These are phyloP conservation scores for Chara braunii DNA, from an alignment of 139 green algal species.

Conservation along the genomic window DNA sequence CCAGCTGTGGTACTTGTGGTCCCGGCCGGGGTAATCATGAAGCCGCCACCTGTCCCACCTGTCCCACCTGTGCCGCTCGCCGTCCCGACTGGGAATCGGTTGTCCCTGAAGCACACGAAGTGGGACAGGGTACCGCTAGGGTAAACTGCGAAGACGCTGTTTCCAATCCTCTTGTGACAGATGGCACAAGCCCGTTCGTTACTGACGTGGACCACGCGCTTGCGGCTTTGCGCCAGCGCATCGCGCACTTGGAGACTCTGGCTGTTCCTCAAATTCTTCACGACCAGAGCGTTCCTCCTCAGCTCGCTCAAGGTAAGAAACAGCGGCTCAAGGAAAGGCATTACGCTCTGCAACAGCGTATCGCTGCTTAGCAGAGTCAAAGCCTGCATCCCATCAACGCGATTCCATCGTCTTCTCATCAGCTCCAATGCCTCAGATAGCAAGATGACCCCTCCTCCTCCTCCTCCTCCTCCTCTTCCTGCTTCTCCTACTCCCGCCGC, in stretches of 20 bases:
- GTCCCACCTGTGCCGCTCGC: too few species aligned
- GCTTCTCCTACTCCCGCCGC: background rate
- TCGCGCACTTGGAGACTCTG: conserved; percentile 47
- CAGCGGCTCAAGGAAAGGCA: conserved; percentile 59
- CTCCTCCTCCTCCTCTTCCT: background rate
- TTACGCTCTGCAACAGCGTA: conserved; percentile 18
- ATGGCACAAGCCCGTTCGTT: conserved; percentile 66
- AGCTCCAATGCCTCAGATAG: conserved; percentile 10
- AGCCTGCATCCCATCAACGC: background rate
- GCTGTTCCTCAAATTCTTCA: conserved; percentile 49
- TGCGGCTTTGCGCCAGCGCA: conserved; percentile 46
- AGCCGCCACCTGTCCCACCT: too few species aligned
- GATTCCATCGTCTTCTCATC: conserved; percentile 11
- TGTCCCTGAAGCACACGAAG: conserved; percentile 62
- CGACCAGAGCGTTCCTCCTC: conserved; percentile 50
- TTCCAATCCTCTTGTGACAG: conserved; percentile 74
- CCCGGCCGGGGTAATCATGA: too few species aligned
- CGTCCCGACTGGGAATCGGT: too few species aligned
- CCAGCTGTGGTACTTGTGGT: too few species aligned
- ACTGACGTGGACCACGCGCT: conserved; percentile 54
- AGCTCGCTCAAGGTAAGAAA: conserved; percentile 53
- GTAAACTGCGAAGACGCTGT: conserved; percentile 63
- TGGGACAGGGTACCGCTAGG: conserved; percentile 60
- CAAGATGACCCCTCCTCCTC: conserved; percentile 3
- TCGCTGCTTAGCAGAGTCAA: conserved; percentile 8